Conservation (phyloP, 179 eudicot genomes). For the Drosera spatulata region DNA sequence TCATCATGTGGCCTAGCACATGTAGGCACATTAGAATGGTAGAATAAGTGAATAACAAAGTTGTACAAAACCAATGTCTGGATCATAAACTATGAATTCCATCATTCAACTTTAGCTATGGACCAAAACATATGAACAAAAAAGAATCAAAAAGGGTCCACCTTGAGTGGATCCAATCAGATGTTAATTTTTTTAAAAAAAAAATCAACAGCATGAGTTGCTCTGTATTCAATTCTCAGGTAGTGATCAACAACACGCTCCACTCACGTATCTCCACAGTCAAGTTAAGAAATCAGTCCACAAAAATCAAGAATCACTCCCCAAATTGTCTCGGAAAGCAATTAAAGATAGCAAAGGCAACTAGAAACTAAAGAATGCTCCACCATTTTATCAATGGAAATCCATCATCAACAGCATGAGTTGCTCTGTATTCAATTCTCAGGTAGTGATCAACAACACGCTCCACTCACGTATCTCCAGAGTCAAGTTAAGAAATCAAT, state of each 20-base stretch:
- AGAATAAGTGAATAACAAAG: too few species aligned
- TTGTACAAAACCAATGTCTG: too few species aligned
- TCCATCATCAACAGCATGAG: slow-evolving; percentile 14
- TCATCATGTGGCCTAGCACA: too few species aligned
- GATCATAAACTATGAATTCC: too few species aligned
- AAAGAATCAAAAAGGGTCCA: slow-evolving; percentile 21
- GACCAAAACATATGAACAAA: neutral
- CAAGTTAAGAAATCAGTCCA: slow-evolving; percentile 18
- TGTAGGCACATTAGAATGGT: too few species aligned
- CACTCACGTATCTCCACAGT: slow-evolving; percentile 26
- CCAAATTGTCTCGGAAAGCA: slow-evolving; percentile 10
- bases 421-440: slow-evolving; percentile 26
- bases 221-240: slow-evolving; percentile 24
- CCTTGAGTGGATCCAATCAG: slow-evolving; percentile 29
- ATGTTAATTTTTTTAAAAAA: slow-evolving; percentile 2
- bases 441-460: slow-evolving; percentile 24
- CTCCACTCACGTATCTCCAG: slow-evolving; percentile 26
- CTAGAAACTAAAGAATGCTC: slow-evolving; percentile 16
- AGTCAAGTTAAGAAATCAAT: slow-evolving; percentile 19
- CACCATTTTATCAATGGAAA: slow-evolving; percentile 15
- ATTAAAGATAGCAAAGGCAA: slow-evolving; percentile 9
- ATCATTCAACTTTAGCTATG: neutral
- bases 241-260: slow-evolving; percentile 25
- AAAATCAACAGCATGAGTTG: slow-evolving; percentile 17
- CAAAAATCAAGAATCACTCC: slow-evolving; percentile 14